phyloP scores from a whole-genome alignment of 352 stramenopile genomes.

The Phytopythium delawarense region DNA sequence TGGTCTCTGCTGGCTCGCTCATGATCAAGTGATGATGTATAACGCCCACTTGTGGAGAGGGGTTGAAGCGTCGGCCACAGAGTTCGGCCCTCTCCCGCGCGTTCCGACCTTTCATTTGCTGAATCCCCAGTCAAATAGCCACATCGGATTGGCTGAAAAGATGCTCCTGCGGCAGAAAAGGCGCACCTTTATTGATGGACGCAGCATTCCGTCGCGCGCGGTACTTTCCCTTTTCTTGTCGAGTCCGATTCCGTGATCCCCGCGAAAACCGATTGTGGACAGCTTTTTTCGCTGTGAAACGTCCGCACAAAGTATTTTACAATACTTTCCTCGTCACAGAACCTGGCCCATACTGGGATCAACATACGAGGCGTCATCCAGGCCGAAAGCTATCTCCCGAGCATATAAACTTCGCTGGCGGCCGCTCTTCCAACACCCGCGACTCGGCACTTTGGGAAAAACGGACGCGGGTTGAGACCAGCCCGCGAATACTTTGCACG shows the following conservation, averaged over 20 bases:
- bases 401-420: too few relatives aligned
- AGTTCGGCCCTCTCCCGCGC: background rate
- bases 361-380: too few relatives aligned
- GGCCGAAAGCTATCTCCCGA: too few relatives aligned
- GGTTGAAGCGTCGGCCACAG: background rate
- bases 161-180: background rate
- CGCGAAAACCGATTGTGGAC: background rate
- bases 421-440: too few relatives aligned
- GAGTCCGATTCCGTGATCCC: slow-evolving; percentile 1
- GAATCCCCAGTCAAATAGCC: background rate
- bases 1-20: too few relatives aligned
- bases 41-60: background rate
- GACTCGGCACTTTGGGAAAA: background rate
- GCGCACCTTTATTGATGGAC: background rate
- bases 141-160: background rate
- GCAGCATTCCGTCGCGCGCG: background rate
- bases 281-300: background rate
- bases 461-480: background rate
- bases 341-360: too few relatives aligned
- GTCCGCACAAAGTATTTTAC: too few relatives aligned
- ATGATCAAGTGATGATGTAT: too few relatives aligned
- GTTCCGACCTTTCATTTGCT: slow-evolving; percentile 1
- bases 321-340: too few relatives aligned
- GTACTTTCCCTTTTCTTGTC: background rate
- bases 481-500: background rate